Conservation (phyloP, 2,329 filamentous ascomycete species). For the Fusarium sp. region DNA sequence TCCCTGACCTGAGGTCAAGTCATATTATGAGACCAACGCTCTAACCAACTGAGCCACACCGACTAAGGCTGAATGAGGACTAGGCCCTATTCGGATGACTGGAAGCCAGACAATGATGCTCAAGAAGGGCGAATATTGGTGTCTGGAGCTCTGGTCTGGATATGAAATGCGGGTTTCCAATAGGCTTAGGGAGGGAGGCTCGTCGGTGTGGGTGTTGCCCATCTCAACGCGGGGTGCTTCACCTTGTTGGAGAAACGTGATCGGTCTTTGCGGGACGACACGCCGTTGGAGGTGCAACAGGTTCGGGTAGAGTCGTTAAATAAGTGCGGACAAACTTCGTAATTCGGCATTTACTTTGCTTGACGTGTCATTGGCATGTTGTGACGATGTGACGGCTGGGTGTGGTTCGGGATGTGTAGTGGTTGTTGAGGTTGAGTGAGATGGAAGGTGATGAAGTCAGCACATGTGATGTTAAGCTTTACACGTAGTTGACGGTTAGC, state of each 20-base stretch:
- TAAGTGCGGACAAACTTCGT: slow-evolving; percentile 30
- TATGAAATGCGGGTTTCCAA: neutral
- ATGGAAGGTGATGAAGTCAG: neutral
- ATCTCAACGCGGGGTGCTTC: slow-evolving; percentile 15
- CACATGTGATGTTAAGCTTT: neutral
- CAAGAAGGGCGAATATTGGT: slow-evolving; percentile 1
- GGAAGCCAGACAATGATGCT: neutral
- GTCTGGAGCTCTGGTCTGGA: neutral
- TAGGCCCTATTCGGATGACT: slow-evolving; percentile 30
- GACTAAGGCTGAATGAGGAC: slow-evolving; percentile 14
- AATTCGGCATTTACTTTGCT: slow-evolving; percentile 23
- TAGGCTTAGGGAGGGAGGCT: neutral
- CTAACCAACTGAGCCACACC: neutral
- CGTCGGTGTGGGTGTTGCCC: neutral
- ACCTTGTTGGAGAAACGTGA: slow-evolving; percentile 33
- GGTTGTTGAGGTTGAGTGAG: neutral
- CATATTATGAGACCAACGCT: neutral
- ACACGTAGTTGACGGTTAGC: neutral
- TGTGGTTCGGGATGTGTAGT: slow-evolving; percentile 19
- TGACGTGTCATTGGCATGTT: neutral
- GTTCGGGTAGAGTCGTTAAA: slow-evolving; percentile 29
- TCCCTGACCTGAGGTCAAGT: neutral
- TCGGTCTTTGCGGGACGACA: slow-evolving; percentile 29
- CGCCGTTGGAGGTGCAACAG: slow-evolving; percentile 17
- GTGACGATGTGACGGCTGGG: slow-evolving; percentile 1